Base-by-base conservation (phyloP, 1,284 basidiomycete species). In the Ganoderma meredithae region DNA sequence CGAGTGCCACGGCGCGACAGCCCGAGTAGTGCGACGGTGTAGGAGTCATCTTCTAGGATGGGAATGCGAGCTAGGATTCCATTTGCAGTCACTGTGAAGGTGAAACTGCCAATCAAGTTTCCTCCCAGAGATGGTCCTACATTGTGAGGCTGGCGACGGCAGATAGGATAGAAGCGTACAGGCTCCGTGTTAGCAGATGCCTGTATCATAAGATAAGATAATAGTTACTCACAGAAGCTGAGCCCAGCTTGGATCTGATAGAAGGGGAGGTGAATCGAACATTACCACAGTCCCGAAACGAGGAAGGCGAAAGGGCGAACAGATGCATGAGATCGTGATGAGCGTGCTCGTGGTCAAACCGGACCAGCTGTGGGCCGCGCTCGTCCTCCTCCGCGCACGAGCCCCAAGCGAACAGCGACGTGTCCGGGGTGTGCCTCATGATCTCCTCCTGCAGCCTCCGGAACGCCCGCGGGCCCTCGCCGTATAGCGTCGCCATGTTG, bases 401-500 rank as follows among this genome's bases (percentile, higher is more conserved):
- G 13, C 15, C 43, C 60, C 60, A 66, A 3, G 60, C 60, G 53
- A 66, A 66, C 12, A 66, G 22, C 15, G 31, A 56, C n/a, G 60
- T 66, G 53, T 66, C 65, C 17, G 31, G 8, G 5, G 40, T 40
- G 31, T 66, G 53, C 39, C 58, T 56, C 65, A 66, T 62, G 41
- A 66, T 56, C 53, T 66, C 49, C 7, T 41, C 33, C 64, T 65
- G 64, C 19, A 65, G 44, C 5, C 64, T 43, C 8, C 36, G 13
- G 65, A 66, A 66, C 19, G 65, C 65, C 40, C 19, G 60, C 6
- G 40, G 39, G 12, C 65, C 65, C 27, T 66, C 65, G 7, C 65
- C 65, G 31, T 66, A 66, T 13, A 62, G 56, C 8, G 65, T 66
- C 6, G 65, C 60, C 60, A 66, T 66, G 41, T 58, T 27, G 39